phyloP scores from a whole-genome alignment of 2,329 filamentous ascomycete species.

The Colletotrichum abscissum region DNA sequence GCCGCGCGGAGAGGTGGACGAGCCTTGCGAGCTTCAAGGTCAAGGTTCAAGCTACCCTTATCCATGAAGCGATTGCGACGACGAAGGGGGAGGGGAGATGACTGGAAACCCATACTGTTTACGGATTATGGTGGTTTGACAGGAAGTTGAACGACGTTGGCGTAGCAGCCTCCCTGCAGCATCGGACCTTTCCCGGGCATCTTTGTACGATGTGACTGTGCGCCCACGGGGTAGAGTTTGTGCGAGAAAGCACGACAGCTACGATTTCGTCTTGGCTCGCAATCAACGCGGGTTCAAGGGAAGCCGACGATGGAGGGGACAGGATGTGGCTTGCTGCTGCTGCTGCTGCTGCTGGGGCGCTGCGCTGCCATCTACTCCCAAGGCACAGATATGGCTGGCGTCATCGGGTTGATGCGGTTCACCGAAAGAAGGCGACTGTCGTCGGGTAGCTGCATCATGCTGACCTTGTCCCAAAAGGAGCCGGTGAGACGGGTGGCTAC shows the following conservation, averaged over 20 bases:
- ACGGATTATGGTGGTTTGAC: neutral
- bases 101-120: neutral
- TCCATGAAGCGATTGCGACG: neutral
- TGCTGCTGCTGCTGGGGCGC: too few relatives aligned
- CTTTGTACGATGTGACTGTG: constrained; percentile 31
- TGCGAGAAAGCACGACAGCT: constrained; percentile 25
- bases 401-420: neutral
- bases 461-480: constrained; percentile 19
- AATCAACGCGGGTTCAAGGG: neutral
- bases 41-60: neutral
- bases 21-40: neutral
- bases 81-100: neutral
- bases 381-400: neutral
- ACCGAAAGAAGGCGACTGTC: constrained; percentile 19
- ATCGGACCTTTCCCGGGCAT: constrained; percentile 35
- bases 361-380: neutral
- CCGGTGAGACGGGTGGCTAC: constrained; percentile 22
- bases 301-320: neutral
- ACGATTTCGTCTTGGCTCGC: constrained; percentile 24
- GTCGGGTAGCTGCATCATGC: constrained; percentile 23
- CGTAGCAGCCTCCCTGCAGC: constrained; percentile 29
- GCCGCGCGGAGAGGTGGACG: constrained; percentile 4
- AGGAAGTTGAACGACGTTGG: constrained; percentile 21
- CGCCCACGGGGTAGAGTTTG: constrained; percentile 13
- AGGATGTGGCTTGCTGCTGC: neutral